Evolutionary conservation across 345 rosid species (phyloP).

Genomic region (Eucalyptus regnans): DNA sequence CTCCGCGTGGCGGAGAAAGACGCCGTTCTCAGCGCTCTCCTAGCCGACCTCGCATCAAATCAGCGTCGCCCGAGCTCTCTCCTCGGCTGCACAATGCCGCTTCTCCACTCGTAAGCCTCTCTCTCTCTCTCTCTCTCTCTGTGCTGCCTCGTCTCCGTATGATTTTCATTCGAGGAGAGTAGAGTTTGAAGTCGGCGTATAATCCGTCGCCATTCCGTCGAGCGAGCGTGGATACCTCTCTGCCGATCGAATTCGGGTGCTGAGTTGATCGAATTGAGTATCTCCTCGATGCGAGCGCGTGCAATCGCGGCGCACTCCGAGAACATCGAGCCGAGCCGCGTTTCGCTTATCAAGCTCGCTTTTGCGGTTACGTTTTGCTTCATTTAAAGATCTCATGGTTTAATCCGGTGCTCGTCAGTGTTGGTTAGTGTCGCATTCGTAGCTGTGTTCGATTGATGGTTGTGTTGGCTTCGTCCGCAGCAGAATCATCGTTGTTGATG

Average conservation of each 20-base stretch:
- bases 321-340: not conserved
- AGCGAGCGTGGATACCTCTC: not conserved
- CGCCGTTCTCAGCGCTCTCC: not conserved
- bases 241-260: not conserved
- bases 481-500: no score
- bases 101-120: not conserved
- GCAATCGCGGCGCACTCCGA: not conserved
- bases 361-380: not conserved
- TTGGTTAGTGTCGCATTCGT: not conserved
- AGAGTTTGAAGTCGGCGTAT: not conserved
- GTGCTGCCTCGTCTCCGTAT: not conserved
- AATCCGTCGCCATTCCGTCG: not conserved
- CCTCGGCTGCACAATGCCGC: not conserved
- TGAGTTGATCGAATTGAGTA: not conserved
- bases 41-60: not conserved
- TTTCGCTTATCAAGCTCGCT: not conserved
- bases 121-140: not conserved
- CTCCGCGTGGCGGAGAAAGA: not conserved
- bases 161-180: not conserved
- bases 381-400: not conserved
- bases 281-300: not conserved
- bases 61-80: not conserved
- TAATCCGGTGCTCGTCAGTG: not conserved
- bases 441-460: not conserved
- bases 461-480: not conserved